Percentiles rank a stretch among this genome's conserved stretches.
Conservation (phyloP, 2,329 filamentous ascomycete genomes). For the Aspergillus sp. region DNA sequence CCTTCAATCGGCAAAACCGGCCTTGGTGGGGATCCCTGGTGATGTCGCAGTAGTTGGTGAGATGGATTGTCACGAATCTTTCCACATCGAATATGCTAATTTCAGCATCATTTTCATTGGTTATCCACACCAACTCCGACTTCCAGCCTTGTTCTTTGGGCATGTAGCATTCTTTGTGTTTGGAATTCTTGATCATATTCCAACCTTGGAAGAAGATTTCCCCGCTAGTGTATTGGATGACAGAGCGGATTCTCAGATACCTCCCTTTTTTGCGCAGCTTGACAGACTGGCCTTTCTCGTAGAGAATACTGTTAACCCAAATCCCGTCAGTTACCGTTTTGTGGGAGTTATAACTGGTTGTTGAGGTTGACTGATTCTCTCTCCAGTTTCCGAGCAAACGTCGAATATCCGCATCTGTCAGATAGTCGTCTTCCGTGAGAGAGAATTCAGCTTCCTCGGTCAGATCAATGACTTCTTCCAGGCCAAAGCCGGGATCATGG, state of each 20-base stretch:
- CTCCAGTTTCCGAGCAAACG: slow-evolving; percentile 12
- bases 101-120: slow-evolving; percentile 41
- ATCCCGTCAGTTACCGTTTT: slow-evolving; percentile 12
- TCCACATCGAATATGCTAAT: slow-evolving; percentile 42
- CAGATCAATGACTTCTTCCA: slow-evolving; percentile 13
- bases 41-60: slow-evolving; percentile 53
- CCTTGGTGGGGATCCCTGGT: slow-evolving; percentile 28
- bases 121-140: slow-evolving; percentile 49
- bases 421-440: slow-evolving; percentile 23
- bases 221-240: slow-evolving; percentile 28
- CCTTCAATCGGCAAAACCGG: slow-evolving; percentile 35
- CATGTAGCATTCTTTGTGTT: slow-evolving; percentile 33
- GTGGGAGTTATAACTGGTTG: background rate
- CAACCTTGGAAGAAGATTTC: slow-evolving; percentile 39
- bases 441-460: background rate
- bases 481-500: background rate
- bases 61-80: slow-evolving; percentile 44
- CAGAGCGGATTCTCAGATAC: slow-evolving; percentile 43
- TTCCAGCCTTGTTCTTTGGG: slow-evolving; percentile 22
- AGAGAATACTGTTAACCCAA: slow-evolving; percentile 21
- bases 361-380: background rate
- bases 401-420: slow-evolving; percentile 27
- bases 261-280: slow-evolving; percentile 36
- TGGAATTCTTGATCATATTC: slow-evolving; percentile 32
- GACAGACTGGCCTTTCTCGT: slow-evolving; percentile 31